Evolutionary conservation across 495 filamentous ascomycete genomes (phyloP).

Genomic region (Talaromyces liani): DNA sequence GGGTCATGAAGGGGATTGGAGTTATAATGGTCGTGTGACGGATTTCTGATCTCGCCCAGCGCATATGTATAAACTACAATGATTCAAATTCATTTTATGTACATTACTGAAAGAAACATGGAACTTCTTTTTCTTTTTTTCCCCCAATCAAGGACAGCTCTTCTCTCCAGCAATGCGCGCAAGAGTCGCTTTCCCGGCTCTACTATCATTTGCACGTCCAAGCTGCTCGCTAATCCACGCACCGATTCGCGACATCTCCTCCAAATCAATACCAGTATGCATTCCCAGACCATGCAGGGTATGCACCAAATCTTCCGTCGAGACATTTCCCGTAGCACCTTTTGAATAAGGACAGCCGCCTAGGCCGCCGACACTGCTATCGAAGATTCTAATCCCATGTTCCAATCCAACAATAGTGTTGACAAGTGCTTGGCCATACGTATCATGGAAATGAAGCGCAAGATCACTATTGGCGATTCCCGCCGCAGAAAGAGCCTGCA

Average conservation of each 20-base stretch:
- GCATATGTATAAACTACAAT: not conserved
- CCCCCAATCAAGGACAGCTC: conserved; percentile 2
- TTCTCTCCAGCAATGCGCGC: conserved; percentile 31
- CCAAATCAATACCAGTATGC: conserved; percentile 81
- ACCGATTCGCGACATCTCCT: conserved; percentile 72
- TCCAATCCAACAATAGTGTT: conserved; percentile 84
- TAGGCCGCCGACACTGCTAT: conserved; percentile 81
- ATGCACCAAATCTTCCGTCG: conserved; percentile 90
- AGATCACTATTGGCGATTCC: conserved; percentile 74
- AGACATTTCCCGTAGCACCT: conserved; percentile 91
- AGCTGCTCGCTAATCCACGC: conserved; percentile 85
- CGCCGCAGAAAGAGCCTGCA: conserved; percentile 63
- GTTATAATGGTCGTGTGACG: conserved; percentile 90
- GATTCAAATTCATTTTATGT: not conserved
- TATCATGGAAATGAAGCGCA: conserved; percentile 94
- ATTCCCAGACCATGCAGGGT: conserved; percentile 81
- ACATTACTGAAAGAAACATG: not conserved
- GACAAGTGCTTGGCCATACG: conserved; percentile 89
- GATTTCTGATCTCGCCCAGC: conserved; percentile 58
- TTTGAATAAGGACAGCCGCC: conserved; percentile 93
- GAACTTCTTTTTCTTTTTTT: not conserved
- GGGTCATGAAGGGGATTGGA: conserved; percentile 81
- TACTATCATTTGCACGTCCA: conserved; percentile 65
- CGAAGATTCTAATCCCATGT: conserved; percentile 82
- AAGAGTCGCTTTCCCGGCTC: conserved; percentile 71